Evolutionary conservation across 805 yeast species (phyloP).

Genomic region (Yamadazyma ubonensis): DNA sequence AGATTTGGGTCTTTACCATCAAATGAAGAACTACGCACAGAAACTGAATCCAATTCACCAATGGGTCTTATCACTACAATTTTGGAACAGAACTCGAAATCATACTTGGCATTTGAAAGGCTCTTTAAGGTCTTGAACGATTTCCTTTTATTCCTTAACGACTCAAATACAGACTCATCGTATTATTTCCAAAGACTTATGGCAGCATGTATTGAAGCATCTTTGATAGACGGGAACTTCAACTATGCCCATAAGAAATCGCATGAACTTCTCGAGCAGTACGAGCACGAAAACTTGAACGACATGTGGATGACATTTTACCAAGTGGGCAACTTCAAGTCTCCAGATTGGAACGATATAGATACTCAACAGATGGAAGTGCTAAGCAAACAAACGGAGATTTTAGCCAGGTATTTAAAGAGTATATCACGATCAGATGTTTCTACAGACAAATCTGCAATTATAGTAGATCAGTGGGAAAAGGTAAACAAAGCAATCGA

Average conservation of each 20-base stretch:
- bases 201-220: constrained; percentile 61
- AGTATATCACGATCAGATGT: constrained; percentile 32
- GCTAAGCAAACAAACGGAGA: constrained; percentile 50
- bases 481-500: constrained; percentile 32
- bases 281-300: constrained; percentile 18
- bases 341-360: constrained; percentile 25
- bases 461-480: constrained; percentile 65
- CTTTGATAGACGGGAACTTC: constrained; percentile 64
- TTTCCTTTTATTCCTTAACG: constrained; percentile 40
- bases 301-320: constrained; percentile 69
- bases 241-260: constrained; percentile 50
- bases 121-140: constrained; percentile 42
- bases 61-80: constrained; percentile 39
- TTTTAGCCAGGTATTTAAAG: constrained; percentile 52
- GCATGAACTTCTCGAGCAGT: constrained; percentile 33
- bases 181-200: constrained; percentile 33
- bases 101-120: constrained; percentile 46
- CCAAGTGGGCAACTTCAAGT: constrained; percentile 61
- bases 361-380: constrained; percentile 19
- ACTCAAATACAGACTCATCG: constrained; percentile 14
- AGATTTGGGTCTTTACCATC: constrained; percentile 19
- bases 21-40: constrained; percentile 13
- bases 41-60: constrained; percentile 23
- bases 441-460: constrained; percentile 47
- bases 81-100: constrained; percentile 53